phyloP scores from a whole-genome alignment of 1,284 basidiomycete genomes.

The Sanguinoderma infundibulare region DNA sequence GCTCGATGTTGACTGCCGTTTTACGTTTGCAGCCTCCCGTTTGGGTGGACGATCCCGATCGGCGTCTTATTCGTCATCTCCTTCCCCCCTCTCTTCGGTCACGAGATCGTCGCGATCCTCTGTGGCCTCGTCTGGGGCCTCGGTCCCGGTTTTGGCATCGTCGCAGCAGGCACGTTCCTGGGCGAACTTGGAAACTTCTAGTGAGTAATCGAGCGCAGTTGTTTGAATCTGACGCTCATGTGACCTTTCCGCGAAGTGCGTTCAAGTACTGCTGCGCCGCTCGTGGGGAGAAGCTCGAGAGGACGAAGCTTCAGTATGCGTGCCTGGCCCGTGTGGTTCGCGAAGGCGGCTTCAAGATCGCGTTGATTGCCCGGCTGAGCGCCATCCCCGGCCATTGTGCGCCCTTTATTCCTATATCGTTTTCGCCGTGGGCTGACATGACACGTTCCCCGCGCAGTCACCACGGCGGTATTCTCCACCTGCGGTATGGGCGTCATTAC shows the following conservation, averaged over 20 bases:
- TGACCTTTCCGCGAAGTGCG: slow-evolving; percentile 42
- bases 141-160: slow-evolving; percentile 69
- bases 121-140: slow-evolving; percentile 83
- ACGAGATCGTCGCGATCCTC: slow-evolving; percentile 77
- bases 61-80: slow-evolving; percentile 79
- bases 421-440: neutral
- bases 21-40: slow-evolving; percentile 33
- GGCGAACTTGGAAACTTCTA: slow-evolving; percentile 77
- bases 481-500: slow-evolving; percentile 78
- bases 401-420: slow-evolving; percentile 26
- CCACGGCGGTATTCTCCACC: slow-evolving; percentile 80
- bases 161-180: slow-evolving; percentile 67
- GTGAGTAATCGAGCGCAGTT: slow-evolving; percentile 44
- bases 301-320: slow-evolving; percentile 73
- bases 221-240: neutral
- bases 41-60: slow-evolving; percentile 86
- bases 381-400: slow-evolving; percentile 82
- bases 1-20: neutral
- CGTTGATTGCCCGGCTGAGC: slow-evolving; percentile 73
- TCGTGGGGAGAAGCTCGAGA: slow-evolving; percentile 74
- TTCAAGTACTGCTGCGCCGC: slow-evolving; percentile 68
- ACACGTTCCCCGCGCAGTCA: slow-evolving; percentile 43
- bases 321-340: slow-evolving; percentile 79
- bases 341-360: slow-evolving; percentile 81
- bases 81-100: slow-evolving; percentile 79